Conservation (phyloP, 23 red algal species). For the Rhodosorus marinus region DNA sequence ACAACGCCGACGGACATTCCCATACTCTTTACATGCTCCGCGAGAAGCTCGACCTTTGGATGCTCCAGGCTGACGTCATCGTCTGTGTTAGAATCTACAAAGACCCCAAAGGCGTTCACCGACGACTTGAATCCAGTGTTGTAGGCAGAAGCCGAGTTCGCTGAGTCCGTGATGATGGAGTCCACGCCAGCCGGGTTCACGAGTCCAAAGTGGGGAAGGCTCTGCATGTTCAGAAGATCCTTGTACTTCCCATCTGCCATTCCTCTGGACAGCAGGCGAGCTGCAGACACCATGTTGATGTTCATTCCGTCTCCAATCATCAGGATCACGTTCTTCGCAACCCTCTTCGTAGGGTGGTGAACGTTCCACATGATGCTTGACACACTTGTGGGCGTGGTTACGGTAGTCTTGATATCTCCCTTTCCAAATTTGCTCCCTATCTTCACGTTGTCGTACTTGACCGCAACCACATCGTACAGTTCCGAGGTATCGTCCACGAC, state of each 20-base stretch:
- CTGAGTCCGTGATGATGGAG: constrained; percentile 37
- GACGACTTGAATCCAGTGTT: constrained; percentile 27
- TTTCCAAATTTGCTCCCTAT: constrained; percentile 8
- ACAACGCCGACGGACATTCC: constrained; percentile 33
- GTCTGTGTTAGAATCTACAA: constrained; percentile 15
- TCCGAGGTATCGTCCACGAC: constrained; percentile 3
- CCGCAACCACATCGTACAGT: constrained; percentile 3
- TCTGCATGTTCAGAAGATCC: constrained; percentile 15
- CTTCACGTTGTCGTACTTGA: constrained; percentile 14
- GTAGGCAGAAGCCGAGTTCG: constrained; percentile 13
- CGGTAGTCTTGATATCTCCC: constrained; percentile 11
- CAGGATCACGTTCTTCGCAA: constrained; percentile 19
- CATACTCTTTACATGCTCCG: constrained; percentile 22
- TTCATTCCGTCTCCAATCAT: constrained; percentile 26
- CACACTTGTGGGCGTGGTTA: no score
- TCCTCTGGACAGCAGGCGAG: constrained; percentile 23
- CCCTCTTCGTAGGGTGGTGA: constrained; percentile 10
- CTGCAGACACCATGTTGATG: constrained; percentile 21
- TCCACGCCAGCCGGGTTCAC: constrained; percentile 10
- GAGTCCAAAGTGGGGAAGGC: constrained; percentile 3
- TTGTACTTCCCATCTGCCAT: constrained; percentile 33
- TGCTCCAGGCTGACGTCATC: constrained; percentile 18
- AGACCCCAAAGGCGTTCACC: constrained; percentile 14
- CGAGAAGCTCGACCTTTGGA: constrained; percentile 23
- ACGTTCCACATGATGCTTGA: constrained; percentile 6